Evolutionary conservation across 2,329 filamentous ascomycete genomes (phyloP), one percentile per base, ranked within the genome.

Genomic region (Penicillium glabrum): DNA sequence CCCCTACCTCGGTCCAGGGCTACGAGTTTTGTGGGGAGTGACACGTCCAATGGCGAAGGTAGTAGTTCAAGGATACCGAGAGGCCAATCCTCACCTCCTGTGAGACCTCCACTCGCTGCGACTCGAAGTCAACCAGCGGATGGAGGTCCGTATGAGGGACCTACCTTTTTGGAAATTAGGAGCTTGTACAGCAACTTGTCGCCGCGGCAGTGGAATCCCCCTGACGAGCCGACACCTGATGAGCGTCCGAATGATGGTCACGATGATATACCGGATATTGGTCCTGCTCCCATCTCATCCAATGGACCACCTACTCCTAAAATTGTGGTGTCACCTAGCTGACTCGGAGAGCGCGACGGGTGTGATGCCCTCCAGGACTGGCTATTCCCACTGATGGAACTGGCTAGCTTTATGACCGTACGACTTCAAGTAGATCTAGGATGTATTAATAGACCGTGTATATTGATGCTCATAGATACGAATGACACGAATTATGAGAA

Each of bases 21-120:
- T 7, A 48, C 49, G 11, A 65, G 62, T 26, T 56, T 60, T 21
- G 35, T 54, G 19, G 59, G 56, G 2, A 62, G 60, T 9, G 56
- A 59, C 33, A 53, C 46, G 13, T 56, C 57, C 7, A 59, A 64
- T 53, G 62, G 58, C 2, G 60, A 64, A 47, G 61, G 60, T 7
- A 60, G 43, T n/a, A 60, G 46, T 21, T 61, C 61, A 6, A 35
- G 44, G 11, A 49, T 37, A 7, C 41, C 56, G 2, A 16, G 33
- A n/a, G 31, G 56, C 16, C 56, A 57, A 11, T 16, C 56, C 19
- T 62, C 61, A 11, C 43, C 61, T 6, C 61, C 58, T 16, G 31
- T 46, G 10, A 51, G 52, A 49, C 29, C 53, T 19, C 41, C 48
- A 2, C 7, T 53, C 16, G 49, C 52, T 7, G 37, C 46, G n/a